Base-by-base conservation (phyloP, 805 yeast species). In the Myxozyma udenii region DNA sequence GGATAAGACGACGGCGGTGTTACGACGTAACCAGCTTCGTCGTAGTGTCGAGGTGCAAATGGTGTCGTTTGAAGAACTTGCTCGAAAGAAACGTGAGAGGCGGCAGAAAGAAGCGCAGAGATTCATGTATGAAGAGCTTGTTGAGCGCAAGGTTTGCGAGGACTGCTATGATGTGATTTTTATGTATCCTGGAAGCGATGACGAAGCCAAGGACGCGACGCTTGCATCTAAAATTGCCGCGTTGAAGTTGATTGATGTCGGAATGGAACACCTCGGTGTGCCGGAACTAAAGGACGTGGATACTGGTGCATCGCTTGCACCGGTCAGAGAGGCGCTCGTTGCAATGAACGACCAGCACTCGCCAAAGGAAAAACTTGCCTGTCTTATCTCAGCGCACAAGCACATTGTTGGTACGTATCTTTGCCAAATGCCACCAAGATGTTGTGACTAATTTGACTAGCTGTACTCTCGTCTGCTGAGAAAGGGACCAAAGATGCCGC, bases 111-210 rank as follows among this genome's bases (percentile, higher is more conserved):
- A 66, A 12, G 53, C 55, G 2, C 57, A 60, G 40, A 57, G 68
- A 24, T 39, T 50, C 6, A 38, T 51, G 7, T 59, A 58, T 16
- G 64, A 58, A 28, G 74, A 68, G 47, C 58, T 65, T 5, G 70
- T 71, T 1, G 76, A 72, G 58, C 61, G 60, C 14, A 61, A 62
- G 37, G 70, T 70, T 3, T 69, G 75, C 49, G 62, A 61, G 22
- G 60, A 58, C 14, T 66, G 71, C 18, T 69, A 71, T 55, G 58
- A 61, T 19, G 52, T 46, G 55, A 65, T 73, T 9, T 69, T 72
- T 40, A 49, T 63, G 53, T 61, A 58, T 43, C 48, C 59, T n/a
- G 55, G 58, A 26, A 46, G 67, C 42, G 65, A 62, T 22, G 69
- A 64, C 26, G 64, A 64, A 32, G 62, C 62, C 21, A 41, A 53